Percentiles rank a stretch among this genome's conserved stretches.
phyloP scores from a whole-genome alignment of 805 yeast species.

The Wickerhamiella australiensis region DNA sequence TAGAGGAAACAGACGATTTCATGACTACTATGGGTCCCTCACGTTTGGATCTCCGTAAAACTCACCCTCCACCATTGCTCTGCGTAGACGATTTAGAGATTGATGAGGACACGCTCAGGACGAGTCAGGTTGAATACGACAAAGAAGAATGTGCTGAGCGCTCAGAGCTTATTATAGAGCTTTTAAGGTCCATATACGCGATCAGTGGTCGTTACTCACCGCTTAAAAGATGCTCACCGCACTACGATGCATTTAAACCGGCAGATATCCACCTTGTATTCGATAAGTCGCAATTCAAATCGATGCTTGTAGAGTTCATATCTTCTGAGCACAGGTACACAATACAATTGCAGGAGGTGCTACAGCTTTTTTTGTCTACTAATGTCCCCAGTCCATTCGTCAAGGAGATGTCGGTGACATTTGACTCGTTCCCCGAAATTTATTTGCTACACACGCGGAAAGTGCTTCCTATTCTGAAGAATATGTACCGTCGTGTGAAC shows the following conservation, averaged over 20 bases:
- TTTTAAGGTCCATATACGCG: neutral
- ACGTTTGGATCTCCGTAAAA: neutral
- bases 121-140: neutral
- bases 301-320: conserved; percentile 11
- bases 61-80: conserved; percentile 4
- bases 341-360: conserved; percentile 14
- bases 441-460: conserved; percentile 17
- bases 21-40: conserved; percentile 13
- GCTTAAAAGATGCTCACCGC: conserved; percentile 6
- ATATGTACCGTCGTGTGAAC: conserved; percentile 10
- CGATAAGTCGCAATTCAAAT: neutral
- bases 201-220: neutral
- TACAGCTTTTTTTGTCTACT: conserved; percentile 13
- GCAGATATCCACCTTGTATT: neutral
- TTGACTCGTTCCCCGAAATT: conserved; percentile 20
- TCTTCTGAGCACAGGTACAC: conserved; percentile 13
- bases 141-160: conserved; percentile 11
- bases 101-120: neutral
- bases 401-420: conserved; percentile 13
- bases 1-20: neutral
- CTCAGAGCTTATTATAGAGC: conserved; percentile 5
- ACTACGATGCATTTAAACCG: conserved; percentile 15
- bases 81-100: neutral
- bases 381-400: conserved; percentile 12
- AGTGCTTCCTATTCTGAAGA: conserved; percentile 15